Base-by-base conservation (phyloP, 2,329 filamentous ascomycete genomes). In the Knoxdaviesia proteae region DNA sequence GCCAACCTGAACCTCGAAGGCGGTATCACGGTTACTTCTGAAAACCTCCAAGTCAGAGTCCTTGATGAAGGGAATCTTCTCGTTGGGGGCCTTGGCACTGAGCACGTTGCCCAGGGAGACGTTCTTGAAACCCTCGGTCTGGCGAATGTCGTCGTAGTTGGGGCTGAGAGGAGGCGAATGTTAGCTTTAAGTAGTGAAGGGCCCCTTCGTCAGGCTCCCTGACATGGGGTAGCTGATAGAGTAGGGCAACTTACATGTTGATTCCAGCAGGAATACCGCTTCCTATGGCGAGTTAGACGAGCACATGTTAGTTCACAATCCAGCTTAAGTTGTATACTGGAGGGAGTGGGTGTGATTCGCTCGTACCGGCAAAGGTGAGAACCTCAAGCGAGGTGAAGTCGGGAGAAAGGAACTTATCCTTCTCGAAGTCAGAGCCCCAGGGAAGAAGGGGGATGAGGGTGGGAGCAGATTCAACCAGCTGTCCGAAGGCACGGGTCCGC, bases 371-470 rank as follows among this genome's bases (percentile, higher is more conserved):
- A 51, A 94, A 94, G 1, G 80, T 84, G 47, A 94, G 61, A 3
- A 94, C 86, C 58, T 98, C 90, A 2, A 96, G 68, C 7, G 82
- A 90, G 0, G 90, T 96, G 55, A 98, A 98, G 57, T 98, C 90
- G 0, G 90, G 90, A 42, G 84, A 88, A 34, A 93, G 62, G 60
- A 98, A 98, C 54, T 81, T 86, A 64, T 94, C 87, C 61, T 96
- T 96, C 57, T 98, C 90, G 50, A 96, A 98, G 0, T 84, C 81
- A 39, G 73, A 71, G 34, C 68, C 65, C 90, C 90, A 98, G 0
- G 90, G 90, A 9, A 98, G 65, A 47, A 92, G 75, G 6, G 86
- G 84, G 42, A 98, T 94, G 55, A 94, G 77, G 39, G 67, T 65
- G 7, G 86, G 80, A 0, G 90, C 87, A 31, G 77, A 77, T 20